Evolutionary conservation across 768 basidiomycete species (phyloP), one percentile per base, ranked within the genome.

Genomic region (Lactarius quietus): DNA sequence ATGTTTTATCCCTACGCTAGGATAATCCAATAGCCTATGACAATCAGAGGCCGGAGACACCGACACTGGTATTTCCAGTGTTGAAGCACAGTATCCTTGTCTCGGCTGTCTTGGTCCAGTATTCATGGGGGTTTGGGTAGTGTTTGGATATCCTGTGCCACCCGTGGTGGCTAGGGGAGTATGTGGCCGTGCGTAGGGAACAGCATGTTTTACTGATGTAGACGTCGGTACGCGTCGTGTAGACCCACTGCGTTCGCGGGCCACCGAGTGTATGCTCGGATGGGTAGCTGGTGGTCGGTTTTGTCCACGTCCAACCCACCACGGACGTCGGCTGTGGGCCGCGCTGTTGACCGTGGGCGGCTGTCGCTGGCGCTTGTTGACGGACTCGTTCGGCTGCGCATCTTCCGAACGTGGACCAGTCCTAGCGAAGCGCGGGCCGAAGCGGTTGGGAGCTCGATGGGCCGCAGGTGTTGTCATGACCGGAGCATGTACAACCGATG

Each of bases 381-480:
- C 53, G 3, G 52, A 61, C 35, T 69, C 67, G 17, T 69, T 69
- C 45, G 67, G 69, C 36, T 69, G 69, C 1, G 67, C 69, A 54
- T 69, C 67, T 59, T 69, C 69, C 2, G 57, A 17, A 28, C n/a
- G 51, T 20, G 59, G 10, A 35, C 51, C 33, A 9, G 65, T n/a
- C 9, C 57, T 31, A 17, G 29, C 26, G 10, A 0, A 26, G 23
- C 48, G 48, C 23, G 39, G 61, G 2, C 7, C 8, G 10, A 10
- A 1, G 15, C 33, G 56, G 33, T n/a, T 10, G 38, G 59, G 38
- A 43, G n/a, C 26, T 36, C 33, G 51, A 26, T 61, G 60, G 26
- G n/a, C 20, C n/a, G 23, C n/a, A 45, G 26, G 17, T 54, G 51
- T 12, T 52, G 35, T 48, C 67, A 59, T 62, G 61, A 43, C n/a